phyloP scores from a whole-genome alignment of 1,139 yeast genomes.

The Zygosaccharomyces sapae region DNA sequence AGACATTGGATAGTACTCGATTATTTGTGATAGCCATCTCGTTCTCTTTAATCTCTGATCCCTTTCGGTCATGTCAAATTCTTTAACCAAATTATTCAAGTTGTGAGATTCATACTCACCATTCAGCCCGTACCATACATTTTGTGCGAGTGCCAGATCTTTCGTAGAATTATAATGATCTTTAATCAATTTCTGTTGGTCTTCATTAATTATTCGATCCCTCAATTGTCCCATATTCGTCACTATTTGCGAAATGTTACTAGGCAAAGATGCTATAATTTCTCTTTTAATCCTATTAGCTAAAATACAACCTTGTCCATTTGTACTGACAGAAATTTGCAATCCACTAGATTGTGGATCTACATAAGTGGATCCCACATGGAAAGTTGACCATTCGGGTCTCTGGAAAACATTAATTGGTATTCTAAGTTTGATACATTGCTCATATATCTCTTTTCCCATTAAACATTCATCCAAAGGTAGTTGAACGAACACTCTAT shows the following conservation, averaged over 20 bases:
- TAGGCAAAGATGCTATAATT: constrained; percentile 60
- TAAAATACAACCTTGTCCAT: constrained; percentile 85
- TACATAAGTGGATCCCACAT: constrained; percentile 64
- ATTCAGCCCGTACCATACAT: constrained; percentile 50
- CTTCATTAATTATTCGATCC: constrained; percentile 51
- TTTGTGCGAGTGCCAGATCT: constrained; percentile 18
- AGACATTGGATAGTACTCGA: constrained; percentile 81
- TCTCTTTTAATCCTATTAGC: constrained; percentile 80
- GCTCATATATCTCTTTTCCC: constrained; percentile 43
- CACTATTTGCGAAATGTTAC: constrained; percentile 66
- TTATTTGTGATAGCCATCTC: constrained; percentile 85
- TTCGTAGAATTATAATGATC: constrained; percentile 18
- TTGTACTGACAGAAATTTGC: constrained; percentile 80
- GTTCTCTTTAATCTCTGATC: constrained; percentile 58
- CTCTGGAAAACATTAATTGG: constrained; percentile 80
- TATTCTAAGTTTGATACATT: constrained; percentile 60
- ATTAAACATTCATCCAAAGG: constrained; percentile 34
- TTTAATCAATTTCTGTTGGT: constrained; percentile 32
- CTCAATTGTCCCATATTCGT: constrained; percentile 65
- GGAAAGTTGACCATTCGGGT: constrained; percentile 69
- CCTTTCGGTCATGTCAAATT: constrained; percentile 51
- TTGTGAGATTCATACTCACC: constrained; percentile 59
- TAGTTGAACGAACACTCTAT: constrained; percentile 65
- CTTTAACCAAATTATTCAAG: constrained; percentile 60
- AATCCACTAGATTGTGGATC: constrained; percentile 59